phyloP scores from a whole-genome alignment of 306 rosid genomes.

The Cucumis cinereus region DNA sequence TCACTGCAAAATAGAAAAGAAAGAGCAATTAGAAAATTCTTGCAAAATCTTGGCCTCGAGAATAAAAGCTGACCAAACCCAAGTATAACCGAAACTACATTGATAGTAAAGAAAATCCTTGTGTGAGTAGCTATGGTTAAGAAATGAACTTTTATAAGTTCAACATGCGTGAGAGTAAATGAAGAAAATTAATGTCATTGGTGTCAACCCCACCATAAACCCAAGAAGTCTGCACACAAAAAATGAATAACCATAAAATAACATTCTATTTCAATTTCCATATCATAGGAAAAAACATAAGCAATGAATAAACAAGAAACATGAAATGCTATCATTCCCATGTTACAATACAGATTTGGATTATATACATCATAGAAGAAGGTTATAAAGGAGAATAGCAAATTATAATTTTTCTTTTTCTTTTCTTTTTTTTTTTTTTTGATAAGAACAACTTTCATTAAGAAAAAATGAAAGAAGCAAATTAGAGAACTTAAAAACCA shows the following conservation, averaged over 20 bases:
- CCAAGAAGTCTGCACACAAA: neutral
- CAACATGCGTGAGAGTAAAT: neutral
- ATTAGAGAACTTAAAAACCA: neutral
- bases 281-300: neutral
- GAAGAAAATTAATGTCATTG: neutral
- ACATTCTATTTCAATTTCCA: neutral
- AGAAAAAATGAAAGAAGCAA: too few relatives aligned
- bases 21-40: constrained; percentile 17
- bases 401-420: too few relatives aligned
- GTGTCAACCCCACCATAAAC: neutral
- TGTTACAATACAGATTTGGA: neutral
- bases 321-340: neutral
- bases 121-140: neutral
- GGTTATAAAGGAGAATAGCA: neutral
- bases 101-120: neutral
- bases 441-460: too few relatives aligned
- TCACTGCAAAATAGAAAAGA: constrained; percentile 41
- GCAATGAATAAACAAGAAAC: neutral
- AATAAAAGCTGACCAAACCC: neutral
- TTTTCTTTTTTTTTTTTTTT: too few relatives aligned
- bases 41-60: neutral
- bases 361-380: neutral
- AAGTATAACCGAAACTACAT: neutral
- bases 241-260: neutral
- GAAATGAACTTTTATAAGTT: neutral